phyloP scores from a whole-genome alignment of 192 early-diverging fungal species.

The Coemansia sp. region DNA sequence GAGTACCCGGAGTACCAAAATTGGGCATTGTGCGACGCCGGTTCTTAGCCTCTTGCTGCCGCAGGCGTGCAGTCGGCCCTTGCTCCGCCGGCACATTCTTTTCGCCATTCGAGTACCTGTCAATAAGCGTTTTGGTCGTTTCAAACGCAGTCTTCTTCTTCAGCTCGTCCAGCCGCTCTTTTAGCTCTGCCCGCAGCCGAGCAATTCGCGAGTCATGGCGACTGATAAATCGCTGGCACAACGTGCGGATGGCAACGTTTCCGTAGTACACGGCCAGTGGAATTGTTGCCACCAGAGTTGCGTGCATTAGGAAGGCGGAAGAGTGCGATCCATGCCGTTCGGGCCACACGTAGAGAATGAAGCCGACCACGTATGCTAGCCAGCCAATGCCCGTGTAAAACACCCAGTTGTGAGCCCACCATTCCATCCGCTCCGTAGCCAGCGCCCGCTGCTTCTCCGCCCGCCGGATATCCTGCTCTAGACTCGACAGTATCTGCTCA shows the following conservation, averaged over 20 bases:
- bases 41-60: slow-evolving; percentile 24
- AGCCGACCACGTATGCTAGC: slow-evolving; percentile 32
- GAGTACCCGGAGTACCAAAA: slow-evolving; percentile 75
- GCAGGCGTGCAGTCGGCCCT: slow-evolving; percentile 2
- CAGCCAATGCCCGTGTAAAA: slow-evolving; percentile 45
- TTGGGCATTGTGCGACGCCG: slow-evolving; percentile 45
- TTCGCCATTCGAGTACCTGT: slow-evolving; percentile 72
- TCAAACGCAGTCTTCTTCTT: slow-evolving; percentile 95
- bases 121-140: slow-evolving; percentile 82
- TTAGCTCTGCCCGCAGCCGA: slow-evolving; percentile 58
- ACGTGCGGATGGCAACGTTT: slow-evolving; percentile 18
- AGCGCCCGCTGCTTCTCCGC: slow-evolving; percentile 42
- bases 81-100: not conserved
- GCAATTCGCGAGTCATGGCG: slow-evolving; percentile 35
- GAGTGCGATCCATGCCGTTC: slow-evolving; percentile 28
- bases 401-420: slow-evolving; percentile 39
- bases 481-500: slow-evolving; percentile 59
- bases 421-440: slow-evolving; percentile 24
- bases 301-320: slow-evolving; percentile 18
- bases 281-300: slow-evolving; percentile 15
- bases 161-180: slow-evolving; percentile 83
- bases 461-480: slow-evolving; percentile 60
- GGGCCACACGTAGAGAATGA: slow-evolving; percentile 49
- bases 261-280: slow-evolving; percentile 49
- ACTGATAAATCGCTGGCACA: slow-evolving; percentile 24